A percentile compares a stretch with the other conserved stretches of the same genome.
These are phyloP conservation scores for Fragaria iinumae DNA, from an alignment of 306 rosid species.

Conservation along the genomic window DNA sequence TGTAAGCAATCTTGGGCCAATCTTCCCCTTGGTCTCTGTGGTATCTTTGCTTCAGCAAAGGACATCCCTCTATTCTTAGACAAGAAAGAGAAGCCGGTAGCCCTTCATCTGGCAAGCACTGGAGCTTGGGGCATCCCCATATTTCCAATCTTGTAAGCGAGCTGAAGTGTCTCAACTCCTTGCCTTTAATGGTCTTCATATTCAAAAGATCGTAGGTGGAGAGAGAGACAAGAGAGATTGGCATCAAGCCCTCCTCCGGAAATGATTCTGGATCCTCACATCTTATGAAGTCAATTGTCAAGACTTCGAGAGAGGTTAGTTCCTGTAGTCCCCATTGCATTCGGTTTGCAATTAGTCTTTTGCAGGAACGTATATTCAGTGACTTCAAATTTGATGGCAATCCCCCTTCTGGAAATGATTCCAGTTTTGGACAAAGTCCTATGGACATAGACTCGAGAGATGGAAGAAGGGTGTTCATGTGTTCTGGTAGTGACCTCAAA, in stretches of 20 bases:
- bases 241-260: conserved; percentile 17
- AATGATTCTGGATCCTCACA: conserved; percentile 17
- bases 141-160: not conserved
- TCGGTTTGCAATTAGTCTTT: not conserved
- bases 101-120: not conserved
- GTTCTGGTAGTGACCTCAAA: not conserved
- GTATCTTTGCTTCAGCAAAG: not conserved
- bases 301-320: not conserved
- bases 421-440: conserved; percentile 3
- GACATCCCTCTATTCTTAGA: not conserved
- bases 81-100: not conserved
- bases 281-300: not conserved
- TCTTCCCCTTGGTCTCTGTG: not conserved
- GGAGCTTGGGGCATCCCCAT: not conserved
- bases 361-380: not conserved
- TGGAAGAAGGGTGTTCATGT: conserved; percentile 6
- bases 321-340: not conserved
- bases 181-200: not conserved
- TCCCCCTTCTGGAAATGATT: conserved; percentile 6
- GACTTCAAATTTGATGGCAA: not conserved
- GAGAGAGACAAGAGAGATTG: not conserved
- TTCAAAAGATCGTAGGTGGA: not conserved
- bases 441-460: not conserved
- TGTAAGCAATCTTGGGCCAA: conserved; percentile 3
- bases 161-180: conserved; percentile 1